phyloP scores from a whole-genome alignment of 208 protist species.

The Acanthamoeba healyi region DNA sequence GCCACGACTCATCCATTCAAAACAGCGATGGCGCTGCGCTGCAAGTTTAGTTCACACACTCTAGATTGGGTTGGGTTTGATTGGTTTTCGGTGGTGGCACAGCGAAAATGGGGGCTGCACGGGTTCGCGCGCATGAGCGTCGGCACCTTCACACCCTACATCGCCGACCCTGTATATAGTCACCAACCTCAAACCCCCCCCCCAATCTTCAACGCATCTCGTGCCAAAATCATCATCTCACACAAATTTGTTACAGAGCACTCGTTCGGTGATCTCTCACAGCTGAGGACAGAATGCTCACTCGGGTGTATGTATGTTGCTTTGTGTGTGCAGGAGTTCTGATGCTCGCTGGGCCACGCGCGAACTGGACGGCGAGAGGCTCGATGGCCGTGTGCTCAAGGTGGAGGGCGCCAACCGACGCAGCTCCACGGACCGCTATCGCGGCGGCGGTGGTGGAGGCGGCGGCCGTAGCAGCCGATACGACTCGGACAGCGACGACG shows the following conservation, averaged over 20 bases:
- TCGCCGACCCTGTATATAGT: no score
- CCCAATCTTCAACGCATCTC: neutral
- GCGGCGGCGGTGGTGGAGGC: neutral
- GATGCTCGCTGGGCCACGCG: neutral
- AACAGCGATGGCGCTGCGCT: neutral
- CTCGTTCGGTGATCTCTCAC: no score
- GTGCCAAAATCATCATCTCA: no score
- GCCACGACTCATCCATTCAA: neutral
- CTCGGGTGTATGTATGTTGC: neutral
- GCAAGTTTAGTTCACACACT: neutral
- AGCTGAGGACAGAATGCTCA: no score
- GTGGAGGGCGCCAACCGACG: constrained; percentile 27
- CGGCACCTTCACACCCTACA: neutral
- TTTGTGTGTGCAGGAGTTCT: neutral
- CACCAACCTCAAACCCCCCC: neutral
- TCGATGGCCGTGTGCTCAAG: constrained; percentile 9
- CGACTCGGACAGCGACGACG: constrained; percentile 4
- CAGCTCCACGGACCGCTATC: neutral
- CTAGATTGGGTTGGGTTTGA: neutral
- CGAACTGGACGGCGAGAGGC: constrained; percentile 24
- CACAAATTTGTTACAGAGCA: no score
- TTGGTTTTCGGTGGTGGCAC: neutral
- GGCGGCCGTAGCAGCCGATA: neutral
- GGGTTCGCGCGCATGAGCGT: neutral
- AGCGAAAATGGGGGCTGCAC: no score